phyloP scores from a whole-genome alignment of 768 basidiomycete species.

The Kwoniella botswanensis region DNA sequence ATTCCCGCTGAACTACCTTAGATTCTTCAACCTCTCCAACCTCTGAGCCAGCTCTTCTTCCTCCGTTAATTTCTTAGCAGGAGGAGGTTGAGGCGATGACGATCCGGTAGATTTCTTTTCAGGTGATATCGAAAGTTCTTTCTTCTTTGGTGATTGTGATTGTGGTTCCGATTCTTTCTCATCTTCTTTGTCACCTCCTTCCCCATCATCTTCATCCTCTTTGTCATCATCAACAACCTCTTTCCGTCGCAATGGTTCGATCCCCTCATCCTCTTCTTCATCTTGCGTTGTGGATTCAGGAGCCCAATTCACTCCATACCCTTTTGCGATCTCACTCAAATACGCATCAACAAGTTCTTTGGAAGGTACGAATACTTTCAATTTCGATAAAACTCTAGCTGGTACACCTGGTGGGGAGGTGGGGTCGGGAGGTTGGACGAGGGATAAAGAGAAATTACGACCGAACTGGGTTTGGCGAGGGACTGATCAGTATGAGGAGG shows the following conservation, averaged over 20 bases:
- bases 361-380: constrained; percentile 72
- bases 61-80: constrained; percentile 35
- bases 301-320: constrained; percentile 76
- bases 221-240: constrained; percentile 48
- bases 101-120: constrained; percentile 21
- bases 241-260: constrained; percentile 36
- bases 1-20: constrained; percentile 58
- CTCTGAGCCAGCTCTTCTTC: constrained; percentile 71
- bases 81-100: constrained; percentile 21
- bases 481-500: background rate
- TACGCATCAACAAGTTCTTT: constrained; percentile 82
- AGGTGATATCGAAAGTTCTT: constrained; percentile 23
- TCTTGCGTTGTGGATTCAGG: constrained; percentile 53
- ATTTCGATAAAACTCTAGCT: constrained; percentile 77
- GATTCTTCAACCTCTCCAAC: constrained; percentile 86
- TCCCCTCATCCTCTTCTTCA: constrained; percentile 25
- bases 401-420: constrained; percentile 71
- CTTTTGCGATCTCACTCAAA: constrained; percentile 84
- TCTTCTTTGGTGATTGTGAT: constrained; percentile 9
- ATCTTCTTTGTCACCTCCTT: background rate
- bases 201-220: constrained; percentile 32
- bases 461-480: constrained; percentile 65
- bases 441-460: constrained; percentile 81
- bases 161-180: constrained; percentile 9
- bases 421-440: constrained; percentile 74